Evolutionary conservation across 257 asterid species (phyloP), one percentile per base, ranked within the genome.

Genomic region (Cynanchum wilfordii): DNA sequence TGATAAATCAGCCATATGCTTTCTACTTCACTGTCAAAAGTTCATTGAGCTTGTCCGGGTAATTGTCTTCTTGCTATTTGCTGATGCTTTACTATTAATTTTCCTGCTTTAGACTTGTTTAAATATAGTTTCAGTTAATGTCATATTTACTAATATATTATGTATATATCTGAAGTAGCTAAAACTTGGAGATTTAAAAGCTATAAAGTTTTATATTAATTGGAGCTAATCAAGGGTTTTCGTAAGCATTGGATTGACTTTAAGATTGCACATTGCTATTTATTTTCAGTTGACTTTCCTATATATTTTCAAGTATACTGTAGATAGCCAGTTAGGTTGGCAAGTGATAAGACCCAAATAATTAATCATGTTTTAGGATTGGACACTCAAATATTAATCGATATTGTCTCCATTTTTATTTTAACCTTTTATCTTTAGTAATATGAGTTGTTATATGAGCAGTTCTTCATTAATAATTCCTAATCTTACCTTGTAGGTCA

Each of bases 31-130:
- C n/a, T 85, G 93, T 83, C 99, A 91, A 87, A 90, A 88, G 49
- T 91, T 88, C 74, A 86, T 90, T 75, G 96, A 89, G 87, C 93
- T 91, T 47, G 89, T 92, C 73, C 91, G 95, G 93, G 98, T 94
- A 86, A 85, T 69, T 68, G 40, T 73, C 49, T 72, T 66, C 33
- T 66, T 15, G 40, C 8, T 36, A 20, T 24, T 47, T 54, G 10
- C 56, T 63, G 33, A 42, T 76, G 47, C 67, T 25, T 30, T n/a
- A 17, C 25, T 13, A 40, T 7, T 40, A 36, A 24, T 64, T 47
- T 66, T 73, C 47, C 30, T 74, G 7, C 33, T 47, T 29, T 50
- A 9, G 29, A 42, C 36, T 17, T 36, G 42, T 38, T 38, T 30
- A 2, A 12, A 20, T 50, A 17, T 36, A 16, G 40, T 16, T 17